Evolutionary conservation across 2,329 filamentous ascomycete species (phyloP), one percentile per base, ranked within the genome.

Genomic region (Cadophora gregata): DNA sequence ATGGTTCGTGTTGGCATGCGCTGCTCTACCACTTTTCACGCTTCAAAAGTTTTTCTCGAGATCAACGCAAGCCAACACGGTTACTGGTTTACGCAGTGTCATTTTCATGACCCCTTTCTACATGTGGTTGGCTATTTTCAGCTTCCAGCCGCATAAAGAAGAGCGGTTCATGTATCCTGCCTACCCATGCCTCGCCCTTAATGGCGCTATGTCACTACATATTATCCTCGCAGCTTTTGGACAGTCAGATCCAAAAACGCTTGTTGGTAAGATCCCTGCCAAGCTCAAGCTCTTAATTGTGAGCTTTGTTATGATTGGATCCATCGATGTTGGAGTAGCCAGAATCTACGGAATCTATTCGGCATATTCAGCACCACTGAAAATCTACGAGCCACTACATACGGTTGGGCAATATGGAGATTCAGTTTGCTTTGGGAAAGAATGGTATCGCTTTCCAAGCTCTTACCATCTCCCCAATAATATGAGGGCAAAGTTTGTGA

Each of bases 101-200:
- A 86, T 95, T 24, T 93, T 97, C 71, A 83, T 95, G 63, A 81
- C 87, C 0, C 96, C 96, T 0, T 97, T 98, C 79, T 99, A 98
- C 77, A 85, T 97, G 76, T 99, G 96, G 96, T 85, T 99, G 31
- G 86, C 81, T 3, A 96, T 98, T 69, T 98, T 99, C 80, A 95
- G 92, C 0, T 77, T 91, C 9, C 96, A 99, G 77, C 93, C 96
- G 19, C 96, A 99, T 81, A 99, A 99, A 76, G 96, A 99, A 78
- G 96, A 99, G 80, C 86, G 96, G 7, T 99, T 99, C 82, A 98
- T 99, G 94, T 99, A 97, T 75, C 96, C 96, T 0, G 92, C 88
- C 1, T 99, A 99, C 75, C 96, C 96, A 0, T 93, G 95, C 70
- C 83, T 99, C 45, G 91, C 92, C 0, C 83, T 99, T 42, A 97